Percentiles rank a stretch among this genome's conserved stretches.
phyloP scores from a whole-genome alignment of 2,329 filamentous ascomycete species.

The Phialemoniopsis sp. region DNA sequence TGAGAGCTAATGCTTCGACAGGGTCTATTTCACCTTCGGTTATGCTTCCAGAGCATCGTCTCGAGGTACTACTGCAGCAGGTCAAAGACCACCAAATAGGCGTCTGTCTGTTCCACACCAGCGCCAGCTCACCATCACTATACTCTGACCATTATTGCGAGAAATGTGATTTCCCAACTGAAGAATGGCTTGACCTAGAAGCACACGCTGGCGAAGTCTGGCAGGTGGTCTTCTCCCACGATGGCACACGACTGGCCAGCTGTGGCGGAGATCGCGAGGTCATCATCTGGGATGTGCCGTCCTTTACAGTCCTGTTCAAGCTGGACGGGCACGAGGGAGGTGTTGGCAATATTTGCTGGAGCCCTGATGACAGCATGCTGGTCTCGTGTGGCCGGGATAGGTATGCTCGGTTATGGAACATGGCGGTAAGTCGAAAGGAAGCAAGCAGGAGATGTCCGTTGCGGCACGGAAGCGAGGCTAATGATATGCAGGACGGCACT shows the following conservation, averaged over 20 bases:
- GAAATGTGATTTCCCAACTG: conserved; percentile 71
- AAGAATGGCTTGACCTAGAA: conserved; percentile 64
- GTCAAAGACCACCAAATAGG: conserved; percentile 82
- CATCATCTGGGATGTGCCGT: conserved; percentile 75
- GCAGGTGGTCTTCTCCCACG: conserved; percentile 86
- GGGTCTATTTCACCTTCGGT: conserved; percentile 91
- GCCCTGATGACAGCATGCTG: conserved; percentile 82
- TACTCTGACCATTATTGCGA: conserved; percentile 89
- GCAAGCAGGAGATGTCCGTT: too few relatives aligned
- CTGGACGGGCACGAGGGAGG: conserved; percentile 65
- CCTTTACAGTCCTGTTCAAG: conserved; percentile 60
- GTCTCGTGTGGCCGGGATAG: conserved; percentile 78
- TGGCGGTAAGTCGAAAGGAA: conserved; percentile 45
- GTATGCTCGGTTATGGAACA: conserved; percentile 72
- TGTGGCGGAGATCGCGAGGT: conserved; percentile 73
- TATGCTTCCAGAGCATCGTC: conserved; percentile 90
- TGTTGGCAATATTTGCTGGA: conserved; percentile 83
- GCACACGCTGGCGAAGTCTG: conserved; percentile 82
- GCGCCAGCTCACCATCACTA: conserved; percentile 70
- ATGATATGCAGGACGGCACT: conserved; percentile 33
- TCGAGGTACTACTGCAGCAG: conserved; percentile 76
- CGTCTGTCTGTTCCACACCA: conserved; percentile 86
- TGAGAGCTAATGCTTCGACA: conserved; percentile 27
- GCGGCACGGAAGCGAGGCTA: background rate
- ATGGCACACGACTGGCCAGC: conserved; percentile 78